phyloP scores from a whole-genome alignment of 2,329 filamentous ascomycete genomes.

The Phyllosticta ampelicida region DNA sequence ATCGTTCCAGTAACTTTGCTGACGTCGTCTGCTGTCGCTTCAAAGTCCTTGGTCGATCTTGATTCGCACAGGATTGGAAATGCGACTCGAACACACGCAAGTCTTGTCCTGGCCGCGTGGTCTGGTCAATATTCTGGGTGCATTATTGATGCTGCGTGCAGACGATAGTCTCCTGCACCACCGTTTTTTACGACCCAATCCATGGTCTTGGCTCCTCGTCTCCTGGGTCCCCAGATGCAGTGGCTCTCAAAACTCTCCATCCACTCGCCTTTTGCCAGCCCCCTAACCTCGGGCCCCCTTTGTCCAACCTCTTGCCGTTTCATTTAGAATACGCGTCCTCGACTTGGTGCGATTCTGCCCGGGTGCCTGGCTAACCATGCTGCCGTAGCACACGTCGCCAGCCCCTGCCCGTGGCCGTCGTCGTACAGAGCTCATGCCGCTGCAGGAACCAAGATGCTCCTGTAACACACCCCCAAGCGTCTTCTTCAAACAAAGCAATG shows the following conservation, averaged over 20 bases:
- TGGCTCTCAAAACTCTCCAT: neutral
- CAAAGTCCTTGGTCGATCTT: neutral
- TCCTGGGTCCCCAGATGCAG: neutral
- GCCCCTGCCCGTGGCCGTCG: neutral
- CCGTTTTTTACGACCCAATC: constrained; percentile 1
- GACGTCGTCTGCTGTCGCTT: neutral
- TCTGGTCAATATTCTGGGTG: constrained; percentile 9
- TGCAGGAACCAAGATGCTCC: constrained; percentile 7
- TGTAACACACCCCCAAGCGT: constrained; percentile 1
- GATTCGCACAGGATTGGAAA: neutral
- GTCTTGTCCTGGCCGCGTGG: neutral
- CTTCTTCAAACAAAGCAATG: constrained; percentile 8
- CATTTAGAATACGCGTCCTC: neutral
- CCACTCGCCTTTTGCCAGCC: neutral
- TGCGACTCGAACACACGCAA: neutral
- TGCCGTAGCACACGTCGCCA: neutral
- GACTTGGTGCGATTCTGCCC: neutral
- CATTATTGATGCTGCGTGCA: constrained; percentile 7
- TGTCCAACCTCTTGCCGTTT: neutral
- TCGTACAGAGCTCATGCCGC: neutral
- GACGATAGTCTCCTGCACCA: constrained; percentile 7
- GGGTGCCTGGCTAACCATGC: neutral
- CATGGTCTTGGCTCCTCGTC: neutral
- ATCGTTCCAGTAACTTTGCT: neutral
- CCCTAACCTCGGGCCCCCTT: neutral